Percentiles rank a stretch among this genome's conserved stretches.
These are phyloP conservation scores for Lizonia empirigonia DNA, from an alignment of 2,329 filamentous ascomycete species.

Conservation along the genomic window DNA sequence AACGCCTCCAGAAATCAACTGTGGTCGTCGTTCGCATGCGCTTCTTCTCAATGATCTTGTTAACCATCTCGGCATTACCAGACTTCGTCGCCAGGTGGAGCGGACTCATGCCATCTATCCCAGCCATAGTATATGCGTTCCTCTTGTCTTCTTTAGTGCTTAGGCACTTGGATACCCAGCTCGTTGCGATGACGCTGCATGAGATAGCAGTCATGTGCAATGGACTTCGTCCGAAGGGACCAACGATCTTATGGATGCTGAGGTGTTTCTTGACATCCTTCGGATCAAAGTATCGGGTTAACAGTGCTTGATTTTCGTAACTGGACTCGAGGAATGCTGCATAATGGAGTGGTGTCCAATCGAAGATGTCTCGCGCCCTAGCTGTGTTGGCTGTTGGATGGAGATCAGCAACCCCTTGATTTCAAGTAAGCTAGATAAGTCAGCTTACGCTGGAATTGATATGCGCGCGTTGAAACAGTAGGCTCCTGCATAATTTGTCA, in stretches of 20 bases:
- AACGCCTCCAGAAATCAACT: neutral
- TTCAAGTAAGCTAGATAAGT: too few relatives aligned
- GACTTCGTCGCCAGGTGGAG: neutral
- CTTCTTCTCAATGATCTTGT: too few relatives aligned
- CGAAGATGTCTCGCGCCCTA: neutral
- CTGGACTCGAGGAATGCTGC: neutral
- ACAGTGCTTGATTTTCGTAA: neutral
- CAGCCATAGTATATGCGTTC: neutral
- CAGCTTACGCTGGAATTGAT: neutral
- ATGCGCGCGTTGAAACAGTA: neutral
- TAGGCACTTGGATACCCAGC: neutral
- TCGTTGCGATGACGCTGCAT: too few relatives aligned
- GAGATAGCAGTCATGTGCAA: too few relatives aligned
- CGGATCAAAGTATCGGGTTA: neutral
- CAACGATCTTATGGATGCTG: too few relatives aligned
- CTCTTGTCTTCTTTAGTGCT: neutral
- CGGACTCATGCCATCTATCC: neutral
- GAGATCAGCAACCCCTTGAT: too few relatives aligned
- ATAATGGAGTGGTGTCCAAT: conserved; percentile 1
- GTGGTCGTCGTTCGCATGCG: neutral
- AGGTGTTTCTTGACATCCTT: too few relatives aligned
- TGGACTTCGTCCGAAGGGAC: too few relatives aligned
- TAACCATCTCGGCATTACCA: neutral
- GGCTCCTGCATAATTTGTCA: neutral
- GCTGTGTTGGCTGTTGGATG: neutral